Conservation (phyloP, 2,329 filamentous ascomycete genomes). For the Cyphellophora europaea region DNA sequence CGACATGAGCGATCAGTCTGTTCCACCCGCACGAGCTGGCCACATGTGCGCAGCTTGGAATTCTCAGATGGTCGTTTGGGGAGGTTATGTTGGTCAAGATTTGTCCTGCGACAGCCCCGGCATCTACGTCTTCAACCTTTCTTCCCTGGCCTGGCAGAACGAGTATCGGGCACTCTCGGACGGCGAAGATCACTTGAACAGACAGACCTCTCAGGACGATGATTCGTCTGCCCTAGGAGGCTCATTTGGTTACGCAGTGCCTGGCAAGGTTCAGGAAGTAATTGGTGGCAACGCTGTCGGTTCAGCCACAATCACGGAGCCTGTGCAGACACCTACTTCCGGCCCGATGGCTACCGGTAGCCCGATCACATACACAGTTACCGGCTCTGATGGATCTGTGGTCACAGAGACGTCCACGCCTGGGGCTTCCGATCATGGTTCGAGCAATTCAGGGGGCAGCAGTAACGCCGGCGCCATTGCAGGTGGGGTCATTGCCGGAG, state of each 20-base stretch:
- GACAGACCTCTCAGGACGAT: constrained; percentile 42
- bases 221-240: constrained; percentile 50
- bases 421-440: constrained; percentile 32
- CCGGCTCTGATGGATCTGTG: constrained; percentile 30
- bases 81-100: constrained; percentile 56
- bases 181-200: constrained; percentile 34
- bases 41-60: constrained; percentile 72
- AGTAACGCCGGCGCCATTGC: constrained; percentile 47
- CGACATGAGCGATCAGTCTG: constrained; percentile 36
- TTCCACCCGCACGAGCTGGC: constrained; percentile 54
- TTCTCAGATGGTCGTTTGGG: constrained; percentile 70
- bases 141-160: constrained; percentile 57
- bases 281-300: constrained; percentile 61
- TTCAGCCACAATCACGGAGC: constrained; percentile 59
- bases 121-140: constrained; percentile 70
- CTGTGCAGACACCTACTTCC: constrained; percentile 52
- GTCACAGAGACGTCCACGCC: constrained; percentile 28
- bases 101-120: constrained; percentile 58
- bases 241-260: constrained; percentile 60
- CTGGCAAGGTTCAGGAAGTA: constrained; percentile 49
- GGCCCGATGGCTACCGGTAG: constrained; percentile 64
- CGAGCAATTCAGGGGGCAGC: constrained; percentile 19
- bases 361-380: constrained; percentile 59
- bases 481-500: constrained; percentile 54
- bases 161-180: constrained; percentile 58